Evolutionary conservation across 1,284 basidiomycete genomes (phyloP).

Genomic region (Lentinula novae-zelandiae): DNA sequence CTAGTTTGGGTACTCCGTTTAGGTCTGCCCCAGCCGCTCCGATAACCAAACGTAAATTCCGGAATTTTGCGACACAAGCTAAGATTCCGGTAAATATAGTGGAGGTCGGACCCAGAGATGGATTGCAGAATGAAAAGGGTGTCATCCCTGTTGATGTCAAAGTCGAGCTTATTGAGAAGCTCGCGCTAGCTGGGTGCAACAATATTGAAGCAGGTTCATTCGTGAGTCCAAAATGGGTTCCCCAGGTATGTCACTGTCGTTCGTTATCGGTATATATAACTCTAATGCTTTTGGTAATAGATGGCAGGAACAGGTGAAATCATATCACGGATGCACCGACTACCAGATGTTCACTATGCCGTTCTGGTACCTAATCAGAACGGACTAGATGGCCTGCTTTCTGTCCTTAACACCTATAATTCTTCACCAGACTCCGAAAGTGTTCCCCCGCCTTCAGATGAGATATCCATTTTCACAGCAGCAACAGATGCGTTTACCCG

Average conservation of each 20-base stretch:
- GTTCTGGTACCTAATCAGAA: constrained; percentile 86
- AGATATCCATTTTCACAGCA: constrained; percentile 88
- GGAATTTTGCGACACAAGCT: constrained; percentile 10
- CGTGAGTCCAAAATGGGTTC: constrained; percentile 92
- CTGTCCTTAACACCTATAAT: constrained; percentile 40
- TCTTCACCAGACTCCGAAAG: constrained; percentile 20
- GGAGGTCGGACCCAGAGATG: constrained; percentile 91
- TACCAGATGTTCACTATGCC: constrained; percentile 64
- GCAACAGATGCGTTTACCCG: constrained; percentile 85
- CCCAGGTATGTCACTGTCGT: constrained; percentile 59
- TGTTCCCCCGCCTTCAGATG: constrained; percentile 58
- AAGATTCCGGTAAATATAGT: constrained; percentile 66
- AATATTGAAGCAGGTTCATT: constrained; percentile 90
- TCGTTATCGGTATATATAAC: neutral
- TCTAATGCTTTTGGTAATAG: constrained; percentile 32
- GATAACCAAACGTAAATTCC: neutral
- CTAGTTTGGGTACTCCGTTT: neutral
- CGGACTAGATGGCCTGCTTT: constrained; percentile 68
- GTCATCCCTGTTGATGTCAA: constrained; percentile 75
- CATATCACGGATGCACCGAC: constrained; percentile 51
- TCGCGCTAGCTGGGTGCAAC: constrained; percentile 67
- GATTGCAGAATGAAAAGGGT: constrained; percentile 87
- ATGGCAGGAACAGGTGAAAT: constrained; percentile 86
- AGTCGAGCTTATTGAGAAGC: constrained; percentile 76
- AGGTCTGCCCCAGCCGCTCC: neutral